phyloP scores from a whole-genome alignment of 1,284 basidiomycete genomes.

The Coniferiporia sulphurascens region DNA sequence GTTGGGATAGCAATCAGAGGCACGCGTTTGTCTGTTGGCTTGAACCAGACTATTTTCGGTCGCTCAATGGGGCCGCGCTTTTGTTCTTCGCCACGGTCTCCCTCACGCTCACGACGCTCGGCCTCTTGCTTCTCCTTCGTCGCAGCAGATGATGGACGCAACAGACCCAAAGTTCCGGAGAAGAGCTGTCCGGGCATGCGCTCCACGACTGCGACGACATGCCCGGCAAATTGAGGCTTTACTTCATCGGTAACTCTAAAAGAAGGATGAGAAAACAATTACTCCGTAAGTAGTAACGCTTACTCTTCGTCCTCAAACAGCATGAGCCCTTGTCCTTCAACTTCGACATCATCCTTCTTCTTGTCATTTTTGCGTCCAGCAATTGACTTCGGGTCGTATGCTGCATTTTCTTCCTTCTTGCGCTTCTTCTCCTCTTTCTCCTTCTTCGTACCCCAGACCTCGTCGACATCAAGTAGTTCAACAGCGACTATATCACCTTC shows the following conservation, averaged over 20 bases:
- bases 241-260: conserved; percentile 90
- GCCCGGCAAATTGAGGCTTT: conserved; percentile 94
- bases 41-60: conserved; percentile 99
- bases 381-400: conserved; percentile 76
- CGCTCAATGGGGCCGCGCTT: conserved; percentile 75
- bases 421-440: conserved; percentile 99
- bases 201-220: conserved; percentile 97
- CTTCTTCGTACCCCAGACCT: conserved; percentile 99
- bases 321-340: conserved; percentile 96
- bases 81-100: conserved; percentile 80
- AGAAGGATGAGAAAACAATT: conserved; percentile 7
- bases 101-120: conserved; percentile 93
- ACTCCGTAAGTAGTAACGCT: conserved; percentile 23
- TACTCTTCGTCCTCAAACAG: conserved; percentile 97
- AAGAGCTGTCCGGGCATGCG: conserved; percentile 98
- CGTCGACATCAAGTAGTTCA: conserved; percentile 95
- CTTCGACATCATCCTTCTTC: conserved; percentile 99
- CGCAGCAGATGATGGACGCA: conserved; percentile 95
- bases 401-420: conserved; percentile 98
- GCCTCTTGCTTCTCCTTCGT: conserved; percentile 99
- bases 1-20: conserved; percentile 99
- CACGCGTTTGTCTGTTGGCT: conserved; percentile 98
- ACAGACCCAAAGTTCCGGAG: conserved; percentile 92
- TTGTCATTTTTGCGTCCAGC: conserved; percentile 92
- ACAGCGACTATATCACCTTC: conserved; percentile 99